phyloP scores from a whole-genome alignment of 495 filamentous ascomycete species.

The Cercophora newfieldiana region DNA sequence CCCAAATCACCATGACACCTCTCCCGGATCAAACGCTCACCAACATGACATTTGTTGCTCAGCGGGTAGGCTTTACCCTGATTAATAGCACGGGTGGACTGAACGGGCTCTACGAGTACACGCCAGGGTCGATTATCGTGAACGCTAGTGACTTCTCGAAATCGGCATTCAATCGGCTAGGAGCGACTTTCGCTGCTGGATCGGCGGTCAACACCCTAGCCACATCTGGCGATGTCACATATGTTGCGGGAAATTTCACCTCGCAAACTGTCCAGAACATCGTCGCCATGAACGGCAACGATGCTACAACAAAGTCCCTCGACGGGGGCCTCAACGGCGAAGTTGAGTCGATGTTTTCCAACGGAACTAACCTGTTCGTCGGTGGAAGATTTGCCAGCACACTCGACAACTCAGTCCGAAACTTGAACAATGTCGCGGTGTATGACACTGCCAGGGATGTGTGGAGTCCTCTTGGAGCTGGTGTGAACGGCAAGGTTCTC shows the following conservation, averaged over 20 bases:
- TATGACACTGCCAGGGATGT: conserved; percentile 67
- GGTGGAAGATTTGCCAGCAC: conserved; percentile 86
- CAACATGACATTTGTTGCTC: conserved; percentile 78
- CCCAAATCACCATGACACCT: conserved; percentile 77
- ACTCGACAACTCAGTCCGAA: conserved; percentile 54
- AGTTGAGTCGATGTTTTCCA: conserved; percentile 67
- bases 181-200: conserved; percentile 60
- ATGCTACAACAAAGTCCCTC: conserved; percentile 57
- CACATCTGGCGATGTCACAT: conserved; percentile 60
- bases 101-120: conserved; percentile 90
- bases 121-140: conserved; percentile 59
- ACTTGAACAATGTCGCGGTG: conserved; percentile 70
- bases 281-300: conserved; percentile 67
- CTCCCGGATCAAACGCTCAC: conserved; percentile 58
- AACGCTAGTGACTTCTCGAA: conserved; percentile 63
- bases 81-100: conserved; percentile 68
- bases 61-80: conserved; percentile 75
- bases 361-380: conserved; percentile 70
- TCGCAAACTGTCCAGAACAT: conserved; percentile 66
- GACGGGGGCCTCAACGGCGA: conserved; percentile 79
- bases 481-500: conserved; percentile 77
- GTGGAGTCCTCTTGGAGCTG: conserved; percentile 81
- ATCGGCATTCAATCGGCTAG: conserved; percentile 73
- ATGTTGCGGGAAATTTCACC: conserved; percentile 84
- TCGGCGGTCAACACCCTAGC: conserved; percentile 67